These are phyloP conservation scores for Diatrype stigma DNA, from an alignment of 2,329 filamentous ascomycete species.

Conservation along the genomic window DNA sequence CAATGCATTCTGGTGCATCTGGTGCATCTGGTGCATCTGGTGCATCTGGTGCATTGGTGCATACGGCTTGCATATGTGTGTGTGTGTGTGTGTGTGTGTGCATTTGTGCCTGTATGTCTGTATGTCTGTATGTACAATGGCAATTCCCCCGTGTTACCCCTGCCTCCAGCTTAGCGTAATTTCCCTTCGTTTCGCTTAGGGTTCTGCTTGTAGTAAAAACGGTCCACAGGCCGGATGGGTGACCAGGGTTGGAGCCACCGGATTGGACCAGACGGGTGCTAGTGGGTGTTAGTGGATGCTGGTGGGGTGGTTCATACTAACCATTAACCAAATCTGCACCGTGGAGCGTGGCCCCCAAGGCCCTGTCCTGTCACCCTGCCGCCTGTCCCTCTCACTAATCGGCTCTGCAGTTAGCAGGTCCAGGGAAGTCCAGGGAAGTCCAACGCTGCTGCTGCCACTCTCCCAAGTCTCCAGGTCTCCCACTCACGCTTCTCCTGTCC, in stretches of 20 bases:
- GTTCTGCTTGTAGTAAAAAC: constrained; percentile 16
- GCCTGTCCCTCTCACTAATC: constrained; percentile 5
- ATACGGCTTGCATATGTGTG: no score
- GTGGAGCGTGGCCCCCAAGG: no score
- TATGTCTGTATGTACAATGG: background rate
- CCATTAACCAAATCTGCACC: no score
- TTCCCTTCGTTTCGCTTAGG: constrained; percentile 22
- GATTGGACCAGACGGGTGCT: constrained; percentile 1
- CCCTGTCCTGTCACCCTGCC: background rate
- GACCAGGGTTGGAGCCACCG: background rate
- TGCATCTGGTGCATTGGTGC: background rate
- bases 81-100: no score
- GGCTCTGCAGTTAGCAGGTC: background rate
- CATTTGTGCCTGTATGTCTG: no score
- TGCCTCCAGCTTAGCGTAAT: constrained; percentile 21
- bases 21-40: no score
- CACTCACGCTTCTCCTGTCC: no score
- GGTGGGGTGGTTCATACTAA: no score
- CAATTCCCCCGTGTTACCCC: background rate
- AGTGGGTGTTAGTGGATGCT: background rate
- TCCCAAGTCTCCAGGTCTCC: no score
- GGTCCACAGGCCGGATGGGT: constrained; percentile 4
- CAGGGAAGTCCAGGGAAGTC: background rate
- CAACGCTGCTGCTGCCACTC: no score
- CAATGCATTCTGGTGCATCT: no score